Evolutionary conservation across 2,329 filamentous ascomycete genomes (phyloP), one percentile per base, ranked within the genome.

Genomic region (Colletotrichum sp.): DNA sequence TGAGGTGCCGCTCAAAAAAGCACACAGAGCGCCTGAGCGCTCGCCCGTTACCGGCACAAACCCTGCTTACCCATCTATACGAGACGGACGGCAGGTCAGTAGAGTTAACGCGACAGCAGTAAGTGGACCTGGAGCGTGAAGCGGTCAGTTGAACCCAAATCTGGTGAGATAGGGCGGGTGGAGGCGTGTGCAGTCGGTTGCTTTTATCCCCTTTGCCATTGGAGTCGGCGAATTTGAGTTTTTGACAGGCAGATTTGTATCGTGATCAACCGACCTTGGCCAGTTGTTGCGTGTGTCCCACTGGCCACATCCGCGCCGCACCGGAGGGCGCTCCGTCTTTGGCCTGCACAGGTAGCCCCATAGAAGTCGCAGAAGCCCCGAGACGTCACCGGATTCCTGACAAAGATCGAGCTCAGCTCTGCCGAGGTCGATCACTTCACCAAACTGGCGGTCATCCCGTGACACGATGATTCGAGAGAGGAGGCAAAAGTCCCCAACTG

Each of bases 31-130:
- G 52, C 52, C 66, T 44, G 66, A 68, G 66, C 66, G 26, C 71
- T 34, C 60, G 22, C 60, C 48, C 52, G 34, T 59, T 71, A 65
- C 60, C 15, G 52, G 68, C 60, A 60, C 32, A 22, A 48, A 71
- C 67, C 72, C 28, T 71, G 18, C 44, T 15, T 34, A 18, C 28
- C 34, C 24, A 68, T 75, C 32, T 75, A 75, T 70, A 71, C 72
- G 72, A 75, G 68, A 71, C 72, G 39, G 55, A 24, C 44, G 67
- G 59, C 26, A 60, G 44, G 44, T 28, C 28, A 24, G 68, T 60
- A 60, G 69, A 71, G 34, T 66, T 66, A 34, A 63, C 24, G 44
- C 59, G 30, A 39, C 67, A 18, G 52, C 24, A 36, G 60, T n/a
- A 12, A 48, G 44, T 72, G 72, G 72, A 22, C 39, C 48, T 72